Conservation (phyloP, 371 early-diverging fungal species). For the Syncephalastrum racemosum region DNA sequence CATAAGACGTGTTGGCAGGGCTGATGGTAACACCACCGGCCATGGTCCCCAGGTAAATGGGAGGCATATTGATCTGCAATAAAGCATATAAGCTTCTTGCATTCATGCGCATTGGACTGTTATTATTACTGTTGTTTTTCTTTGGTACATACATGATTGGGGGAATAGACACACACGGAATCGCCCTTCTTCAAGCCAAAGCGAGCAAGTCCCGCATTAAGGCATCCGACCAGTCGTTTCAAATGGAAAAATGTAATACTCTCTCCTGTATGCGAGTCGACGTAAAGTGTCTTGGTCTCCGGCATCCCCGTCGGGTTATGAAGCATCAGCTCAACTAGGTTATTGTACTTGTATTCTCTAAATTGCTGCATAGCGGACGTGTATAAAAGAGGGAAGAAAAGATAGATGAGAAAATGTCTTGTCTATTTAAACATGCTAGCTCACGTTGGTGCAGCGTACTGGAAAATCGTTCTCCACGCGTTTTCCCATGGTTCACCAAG, state of each 20-base stretch:
- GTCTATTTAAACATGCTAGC: too few species aligned
- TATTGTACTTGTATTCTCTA: constrained; percentile 7
- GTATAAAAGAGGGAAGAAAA: too few species aligned
- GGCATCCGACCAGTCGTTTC: not conserved
- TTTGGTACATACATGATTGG: constrained; percentile 15
- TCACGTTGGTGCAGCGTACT: too few species aligned
- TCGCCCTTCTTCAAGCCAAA: constrained; percentile 21
- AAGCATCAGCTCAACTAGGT: constrained; percentile 9
- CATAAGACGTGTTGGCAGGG: constrained; percentile 71
- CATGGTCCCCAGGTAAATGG: constrained; percentile 18
- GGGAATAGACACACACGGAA: constrained; percentile 13
- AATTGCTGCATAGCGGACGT: too few species aligned
- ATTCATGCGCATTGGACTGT: too few species aligned
- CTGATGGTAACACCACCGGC: constrained; percentile 44
- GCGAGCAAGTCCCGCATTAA: constrained; percentile 15
- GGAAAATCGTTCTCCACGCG: too few species aligned
- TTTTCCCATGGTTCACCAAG: too few species aligned
- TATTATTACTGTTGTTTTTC: too few species aligned
- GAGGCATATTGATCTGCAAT: constrained; percentile 25
- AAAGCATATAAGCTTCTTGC: not conserved
- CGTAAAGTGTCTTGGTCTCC: constrained; percentile 7
- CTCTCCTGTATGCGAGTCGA: constrained; percentile 20
- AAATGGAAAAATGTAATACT: constrained; percentile 11
- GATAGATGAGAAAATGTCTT: too few species aligned
- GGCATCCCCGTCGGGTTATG: constrained; percentile 8